Base-by-base conservation (phyloP, 2,329 filamentous ascomycete species). In the Fusarium haematococcum region DNA sequence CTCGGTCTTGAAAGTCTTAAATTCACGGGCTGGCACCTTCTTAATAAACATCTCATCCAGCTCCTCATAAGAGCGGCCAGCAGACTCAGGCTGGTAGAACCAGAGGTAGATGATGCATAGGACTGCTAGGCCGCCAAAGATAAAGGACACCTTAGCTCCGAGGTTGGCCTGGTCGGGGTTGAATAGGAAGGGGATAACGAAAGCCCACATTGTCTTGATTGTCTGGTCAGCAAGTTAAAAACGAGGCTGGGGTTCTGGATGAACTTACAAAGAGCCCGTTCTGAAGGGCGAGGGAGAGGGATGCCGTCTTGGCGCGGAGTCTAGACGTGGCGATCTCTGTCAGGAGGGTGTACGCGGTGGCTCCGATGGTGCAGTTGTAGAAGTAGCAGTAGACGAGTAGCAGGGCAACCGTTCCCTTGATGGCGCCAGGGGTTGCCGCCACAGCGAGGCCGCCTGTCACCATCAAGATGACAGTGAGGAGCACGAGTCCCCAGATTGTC, bases 1-100 rank as follows among this genome's bases (percentile, higher is more conserved):
- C 4, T 74, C 71, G 1, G 71, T 72, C 45, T 56, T 74, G 35
- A 73, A 80, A 1, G 10, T 27, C 74, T 78, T 78, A 63, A 80
- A 80, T 45, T 76, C 54, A 25, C 78, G 74, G 4, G 78, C 71
- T 2, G 78, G 73, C 9, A 80, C 62, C 13, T 69, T 65, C 68
- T 79, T 77, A 32, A 75, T 68, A 30, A 79, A 79, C 65, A 79
- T 75, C 48, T 79, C 77, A 57, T 79, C 77, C 20, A 79, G 33
- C 41, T 79, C 78, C 69, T 79, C 75, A 48, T 77, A 79, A 0
- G 77, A 75, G 8, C 78, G 73, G 2, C 70, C 66, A 6, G 74
- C 71, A 10, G 77, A 79, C 71, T 82, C 80, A 8, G 86, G 86
- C 81, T 84, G 78, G 63, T 73, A 81, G 63, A 81, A 80, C 75